phyloP scores from a whole-genome alignment of 2,329 filamentous ascomycete genomes.

The Huntiella savannae region DNA sequence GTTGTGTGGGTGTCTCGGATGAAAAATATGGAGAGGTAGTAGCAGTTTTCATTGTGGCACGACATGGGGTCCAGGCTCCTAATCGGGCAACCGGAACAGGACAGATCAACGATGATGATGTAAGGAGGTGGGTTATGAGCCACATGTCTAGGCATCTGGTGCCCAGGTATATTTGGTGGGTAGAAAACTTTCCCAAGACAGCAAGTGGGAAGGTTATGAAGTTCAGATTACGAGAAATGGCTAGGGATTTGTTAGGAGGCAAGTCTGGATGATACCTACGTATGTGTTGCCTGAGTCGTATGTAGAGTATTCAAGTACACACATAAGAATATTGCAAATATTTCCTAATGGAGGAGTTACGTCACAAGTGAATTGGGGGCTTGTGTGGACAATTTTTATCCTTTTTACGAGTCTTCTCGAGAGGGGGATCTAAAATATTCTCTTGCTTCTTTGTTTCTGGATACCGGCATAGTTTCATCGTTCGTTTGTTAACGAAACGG shows the following conservation, averaged over 20 bases:
- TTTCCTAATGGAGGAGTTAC: no score
- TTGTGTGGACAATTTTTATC: no score
- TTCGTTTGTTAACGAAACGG: no score
- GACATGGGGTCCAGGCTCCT: slow-evolving; percentile 15
- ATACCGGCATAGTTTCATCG: no score
- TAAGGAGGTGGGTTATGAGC: slow-evolving; percentile 53
- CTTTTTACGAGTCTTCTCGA: no score
- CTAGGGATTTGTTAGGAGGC: slow-evolving; percentile 17
- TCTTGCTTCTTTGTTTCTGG: no score
- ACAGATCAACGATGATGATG: slow-evolving; percentile 22
- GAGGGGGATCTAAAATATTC: no score
- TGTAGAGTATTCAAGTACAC: no score
- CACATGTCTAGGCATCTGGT: slow-evolving; percentile 58
- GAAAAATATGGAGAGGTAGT: slow-evolving; percentile 72
- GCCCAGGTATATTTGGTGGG: slow-evolving; percentile 79
- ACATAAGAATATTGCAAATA: no score
- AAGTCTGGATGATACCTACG: background rate
- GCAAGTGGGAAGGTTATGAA: slow-evolving; percentile 96
- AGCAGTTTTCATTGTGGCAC: slow-evolving; percentile 58
- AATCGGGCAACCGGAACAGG: background rate
- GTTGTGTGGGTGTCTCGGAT: slow-evolving; percentile 70
- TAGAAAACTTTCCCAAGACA: slow-evolving; percentile 76
- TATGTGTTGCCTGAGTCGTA: background rate
- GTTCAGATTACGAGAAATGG: slow-evolving; percentile 60
- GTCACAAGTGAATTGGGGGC: no score